Evolutionary conservation across 2,329 filamentous ascomycete species (phyloP).

Genomic region (Trichoderma atroviride): DNA sequence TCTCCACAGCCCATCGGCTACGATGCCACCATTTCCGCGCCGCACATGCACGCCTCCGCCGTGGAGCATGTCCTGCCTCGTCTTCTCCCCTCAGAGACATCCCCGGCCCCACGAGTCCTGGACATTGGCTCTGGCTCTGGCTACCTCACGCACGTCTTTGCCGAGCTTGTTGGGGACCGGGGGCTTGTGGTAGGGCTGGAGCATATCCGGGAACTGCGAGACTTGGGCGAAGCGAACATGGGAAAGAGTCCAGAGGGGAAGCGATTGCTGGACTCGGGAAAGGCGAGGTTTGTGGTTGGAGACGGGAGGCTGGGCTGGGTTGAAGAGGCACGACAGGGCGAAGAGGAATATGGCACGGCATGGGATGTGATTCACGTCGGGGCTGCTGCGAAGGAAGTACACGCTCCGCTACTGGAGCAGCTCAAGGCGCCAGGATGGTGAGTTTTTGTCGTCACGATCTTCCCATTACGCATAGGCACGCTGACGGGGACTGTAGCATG

Average conservation of each 20-base stretch:
- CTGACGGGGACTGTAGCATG: conserved; percentile 51
- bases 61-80: conserved; percentile 52
- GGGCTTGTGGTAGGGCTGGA: conserved; percentile 70
- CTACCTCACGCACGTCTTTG: conserved; percentile 86
- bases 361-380: conserved; percentile 98
- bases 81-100: conserved; percentile 42
- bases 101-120: conserved; percentile 57
- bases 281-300: conserved; percentile 71
- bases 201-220: conserved; percentile 67
- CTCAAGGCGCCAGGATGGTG: conserved; percentile 73
- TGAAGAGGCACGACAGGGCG: conserved; percentile 49
- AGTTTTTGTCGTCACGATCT: conserved; percentile 30
- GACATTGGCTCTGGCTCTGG: conserved; percentile 77
- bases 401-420: conserved; percentile 73
- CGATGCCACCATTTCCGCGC: conserved; percentile 59
- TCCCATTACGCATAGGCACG: not conserved
- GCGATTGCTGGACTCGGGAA: conserved; percentile 62
- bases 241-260: conserved; percentile 61
- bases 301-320: conserved; percentile 70
- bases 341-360: conserved; percentile 53
- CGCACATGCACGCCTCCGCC: conserved; percentile 63
- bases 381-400: conserved; percentile 76
- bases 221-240: conserved; percentile 68
- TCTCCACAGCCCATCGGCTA: conserved; percentile 59
- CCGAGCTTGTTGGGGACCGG: conserved; percentile 66